Evolutionary conservation across 306 rosid species (phyloP), one percentile per base, ranked within the genome.

Genomic region (Abrus pulchellus): DNA sequence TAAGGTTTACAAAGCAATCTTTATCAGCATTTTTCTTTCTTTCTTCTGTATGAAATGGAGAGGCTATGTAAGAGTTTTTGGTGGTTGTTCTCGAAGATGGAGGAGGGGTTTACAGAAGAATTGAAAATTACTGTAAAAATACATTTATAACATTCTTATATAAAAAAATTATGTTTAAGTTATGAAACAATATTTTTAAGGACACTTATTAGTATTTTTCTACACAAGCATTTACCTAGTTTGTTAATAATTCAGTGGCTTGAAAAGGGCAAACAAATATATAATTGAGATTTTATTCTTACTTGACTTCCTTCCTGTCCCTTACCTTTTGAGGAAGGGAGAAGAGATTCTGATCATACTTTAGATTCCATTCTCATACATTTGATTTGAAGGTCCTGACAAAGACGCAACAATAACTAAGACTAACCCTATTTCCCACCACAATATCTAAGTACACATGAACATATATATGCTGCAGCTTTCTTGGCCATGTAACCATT

Each of bases 361-460:
- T 70, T 3, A 53, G 87, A 84, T 80, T 75, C 72, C 54, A 33
- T 70, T 62, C 79, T 28, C 72, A 69, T 2, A 28, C 40, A 48
- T 53, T 28, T 62, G 40, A 4, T 44, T 32, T 52, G 55, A 40
- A 30, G 68, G 56, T 29, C 72, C 27, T 12, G 65, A 70, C 60
- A 74, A 74, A 49, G 44, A 84, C 53, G 5, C 57, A 20, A 50
- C 80, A 52, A 30, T 49, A 14, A 40, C 36, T 44, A 41, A n/a
- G 30, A 7, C 9, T 47, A 47, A 44, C 7, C 45, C 45, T 32
- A 30, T 53, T 82, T 67, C 49, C 57, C n/a, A 55, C 86, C 89
- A 65, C 79, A 79, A 77, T 60, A 54, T 66, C 67, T 29, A 5
- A 11, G 8, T 20, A 74, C 59, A 57, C 40, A 38, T 68, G 57